Evolutionary conservation across 2,329 filamentous ascomycete genomes (phyloP).

Genomic region (Exophiala alcalophila): DNA sequence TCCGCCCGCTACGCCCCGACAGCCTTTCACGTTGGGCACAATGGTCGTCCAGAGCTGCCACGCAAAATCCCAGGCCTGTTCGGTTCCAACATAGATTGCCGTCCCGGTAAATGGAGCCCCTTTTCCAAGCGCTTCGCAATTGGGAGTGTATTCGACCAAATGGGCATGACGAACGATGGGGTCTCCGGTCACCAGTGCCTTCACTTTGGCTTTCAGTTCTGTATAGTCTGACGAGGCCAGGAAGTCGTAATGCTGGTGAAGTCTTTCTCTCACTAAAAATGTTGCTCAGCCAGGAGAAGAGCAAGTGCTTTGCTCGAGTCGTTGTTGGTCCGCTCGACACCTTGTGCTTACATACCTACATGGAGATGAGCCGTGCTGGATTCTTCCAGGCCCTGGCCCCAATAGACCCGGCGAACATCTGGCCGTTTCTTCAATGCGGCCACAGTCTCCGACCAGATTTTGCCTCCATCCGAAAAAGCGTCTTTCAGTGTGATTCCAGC

Average conservation of each 20-base stretch:
- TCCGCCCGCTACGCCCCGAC: slow-evolving; percentile 36
- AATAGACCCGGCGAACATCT: slow-evolving; percentile 34
- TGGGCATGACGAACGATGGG: slow-evolving; percentile 25
- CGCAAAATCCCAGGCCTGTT: slow-evolving; percentile 26
- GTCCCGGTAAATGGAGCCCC: slow-evolving; percentile 34
- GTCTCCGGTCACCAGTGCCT: neutral
- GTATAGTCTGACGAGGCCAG: slow-evolving; percentile 1
- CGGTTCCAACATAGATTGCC: slow-evolving; percentile 34
- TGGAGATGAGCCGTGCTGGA: slow-evolving; percentile 34
- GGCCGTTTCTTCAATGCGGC: slow-evolving; percentile 23
- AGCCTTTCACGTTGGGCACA: slow-evolving; percentile 33
- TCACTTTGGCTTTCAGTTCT: neutral
- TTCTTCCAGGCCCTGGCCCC: slow-evolving; percentile 34
- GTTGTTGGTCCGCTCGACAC: neutral
- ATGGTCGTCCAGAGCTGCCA: slow-evolving; percentile 33
- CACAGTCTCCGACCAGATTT: slow-evolving; percentile 29
- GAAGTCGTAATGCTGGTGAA: slow-evolving; percentile 6
- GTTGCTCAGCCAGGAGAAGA: no score
- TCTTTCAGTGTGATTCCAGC: slow-evolving; percentile 8
- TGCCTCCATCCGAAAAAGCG: slow-evolving; percentile 14
- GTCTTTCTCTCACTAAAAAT: slow-evolving; percentile 2
- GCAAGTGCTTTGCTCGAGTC: neutral
- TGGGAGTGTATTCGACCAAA: slow-evolving; percentile 32
- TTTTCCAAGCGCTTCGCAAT: slow-evolving; percentile 21
- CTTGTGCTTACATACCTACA: slow-evolving; percentile 5